phyloP scores from a whole-genome alignment of 768 basidiomycete genomes.

The Rubroboletus pulcherrimus region DNA sequence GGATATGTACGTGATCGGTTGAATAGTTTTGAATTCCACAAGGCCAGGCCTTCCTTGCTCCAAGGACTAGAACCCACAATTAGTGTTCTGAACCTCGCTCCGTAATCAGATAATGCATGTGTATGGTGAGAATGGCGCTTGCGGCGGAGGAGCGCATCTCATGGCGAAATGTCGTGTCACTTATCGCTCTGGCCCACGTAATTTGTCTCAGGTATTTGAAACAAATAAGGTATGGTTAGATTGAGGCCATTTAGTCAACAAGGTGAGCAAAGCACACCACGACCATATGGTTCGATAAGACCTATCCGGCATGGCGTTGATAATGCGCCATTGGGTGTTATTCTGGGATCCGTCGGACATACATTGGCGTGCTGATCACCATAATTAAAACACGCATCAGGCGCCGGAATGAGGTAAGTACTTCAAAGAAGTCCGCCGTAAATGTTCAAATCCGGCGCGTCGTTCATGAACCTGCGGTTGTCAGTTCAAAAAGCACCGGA shows the following conservation, averaged over 20 bases:
- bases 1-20: conserved; percentile 15
- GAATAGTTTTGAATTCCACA: background rate
- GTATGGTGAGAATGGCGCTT: background rate
- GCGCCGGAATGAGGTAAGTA: conserved; percentile 9
- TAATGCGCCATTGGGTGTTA: conserved; percentile 4
- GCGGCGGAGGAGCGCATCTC: background rate
- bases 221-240: conserved; percentile 6
- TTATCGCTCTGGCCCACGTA: background rate
- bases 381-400: background rate
- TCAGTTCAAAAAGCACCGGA: background rate
- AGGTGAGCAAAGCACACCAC: background rate
- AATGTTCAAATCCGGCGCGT: background rate
- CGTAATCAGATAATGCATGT: background rate
- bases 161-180: conserved; percentile 3
- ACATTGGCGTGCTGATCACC: conserved; percentile 5
- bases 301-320: background rate
- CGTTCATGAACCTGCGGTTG: background rate
- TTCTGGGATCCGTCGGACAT: background rate
- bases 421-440: background rate
- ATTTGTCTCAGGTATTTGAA: background rate
- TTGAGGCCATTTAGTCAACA: conserved; percentile 1
- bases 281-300: conserved; percentile 8
- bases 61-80: background rate
- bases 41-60: background rate
- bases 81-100: background rate